Conservation (phyloP, 1,284 basidiomycete genomes). For the Gomphus sp. region DNA sequence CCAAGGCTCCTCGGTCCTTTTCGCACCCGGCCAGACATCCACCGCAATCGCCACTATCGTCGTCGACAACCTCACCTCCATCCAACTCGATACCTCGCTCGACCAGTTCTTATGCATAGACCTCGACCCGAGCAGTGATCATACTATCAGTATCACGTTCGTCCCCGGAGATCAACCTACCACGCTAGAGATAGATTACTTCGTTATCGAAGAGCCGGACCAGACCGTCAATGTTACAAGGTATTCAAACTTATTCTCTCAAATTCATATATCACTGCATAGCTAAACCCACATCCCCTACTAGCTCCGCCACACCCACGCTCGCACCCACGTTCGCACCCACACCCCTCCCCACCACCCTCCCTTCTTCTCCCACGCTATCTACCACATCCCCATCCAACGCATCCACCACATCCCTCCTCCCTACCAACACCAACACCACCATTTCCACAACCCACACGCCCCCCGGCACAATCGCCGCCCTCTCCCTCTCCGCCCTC, state of each 20-base stretch:
- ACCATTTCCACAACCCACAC: background rate
- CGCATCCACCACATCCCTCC: background rate
- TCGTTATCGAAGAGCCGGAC: background rate
- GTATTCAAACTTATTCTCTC: background rate
- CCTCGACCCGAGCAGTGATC: background rate
- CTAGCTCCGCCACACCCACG: background rate
- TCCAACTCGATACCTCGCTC: slow-evolving; percentile 3
- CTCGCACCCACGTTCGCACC: background rate
- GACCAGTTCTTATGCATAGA: background rate
- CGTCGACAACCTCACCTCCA: slow-evolving; percentile 6
- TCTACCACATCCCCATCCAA: background rate
- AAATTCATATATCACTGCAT: background rate
- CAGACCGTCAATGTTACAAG: background rate
- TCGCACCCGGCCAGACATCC: slow-evolving; percentile 6
- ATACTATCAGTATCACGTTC: slow-evolving; percentile 4
- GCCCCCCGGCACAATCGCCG: slow-evolving; percentile 5
- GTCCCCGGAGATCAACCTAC: background rate
- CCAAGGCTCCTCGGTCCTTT: background rate
- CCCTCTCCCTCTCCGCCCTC: background rate
- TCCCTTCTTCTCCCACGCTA: background rate
- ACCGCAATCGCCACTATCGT: slow-evolving; percentile 1
- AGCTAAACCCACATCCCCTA: background rate
- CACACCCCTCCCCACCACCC: background rate
- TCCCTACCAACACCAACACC: background rate
- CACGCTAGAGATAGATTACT: background rate